Evolutionary conservation across 179 eudicot species (phyloP).

Genomic region (Beta macrorhiza): DNA sequence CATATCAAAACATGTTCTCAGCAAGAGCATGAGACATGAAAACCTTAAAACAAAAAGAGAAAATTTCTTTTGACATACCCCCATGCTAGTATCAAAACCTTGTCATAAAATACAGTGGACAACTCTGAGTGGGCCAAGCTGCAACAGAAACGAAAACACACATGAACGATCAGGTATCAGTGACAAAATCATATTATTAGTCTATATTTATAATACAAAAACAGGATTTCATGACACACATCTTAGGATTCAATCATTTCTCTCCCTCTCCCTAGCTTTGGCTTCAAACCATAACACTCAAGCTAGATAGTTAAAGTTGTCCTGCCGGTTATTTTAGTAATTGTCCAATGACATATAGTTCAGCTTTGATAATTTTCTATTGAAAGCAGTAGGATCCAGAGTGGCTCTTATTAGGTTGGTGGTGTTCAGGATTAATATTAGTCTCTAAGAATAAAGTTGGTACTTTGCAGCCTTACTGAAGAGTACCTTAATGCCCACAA

Average conservation of each 20-base stretch:
- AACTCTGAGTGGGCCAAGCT: constrained; percentile 80
- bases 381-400: not conserved
- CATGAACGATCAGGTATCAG: not conserved
- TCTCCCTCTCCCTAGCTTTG: not conserved
- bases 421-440: not conserved
- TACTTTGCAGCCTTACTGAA: not conserved
- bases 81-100: constrained; percentile 79
- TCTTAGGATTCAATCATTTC: not conserved
- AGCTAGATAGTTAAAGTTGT: not conserved
- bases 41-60: too few species aligned
- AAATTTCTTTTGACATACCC: constrained; percentile 43
- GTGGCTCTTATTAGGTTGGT: not conserved
- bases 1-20: not conserved
- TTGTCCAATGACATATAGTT: not conserved
- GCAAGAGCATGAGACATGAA: not conserved
- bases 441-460: not conserved
- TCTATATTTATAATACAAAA: not conserved
- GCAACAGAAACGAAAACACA: constrained; percentile 9
- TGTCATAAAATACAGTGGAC: constrained; percentile 75
- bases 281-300: not conserved
- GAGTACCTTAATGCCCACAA: constrained; percentile 76
- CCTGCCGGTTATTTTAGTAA: not conserved
- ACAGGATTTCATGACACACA: not conserved
- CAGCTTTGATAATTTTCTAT: not conserved
- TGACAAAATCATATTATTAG: not conserved